Percentiles rank a stretch among this genome's conserved stretches.
These are phyloP conservation scores for Lactifluus pinguis DNA, from an alignment of 768 basidiomycete species.

Conservation along the genomic window DNA sequence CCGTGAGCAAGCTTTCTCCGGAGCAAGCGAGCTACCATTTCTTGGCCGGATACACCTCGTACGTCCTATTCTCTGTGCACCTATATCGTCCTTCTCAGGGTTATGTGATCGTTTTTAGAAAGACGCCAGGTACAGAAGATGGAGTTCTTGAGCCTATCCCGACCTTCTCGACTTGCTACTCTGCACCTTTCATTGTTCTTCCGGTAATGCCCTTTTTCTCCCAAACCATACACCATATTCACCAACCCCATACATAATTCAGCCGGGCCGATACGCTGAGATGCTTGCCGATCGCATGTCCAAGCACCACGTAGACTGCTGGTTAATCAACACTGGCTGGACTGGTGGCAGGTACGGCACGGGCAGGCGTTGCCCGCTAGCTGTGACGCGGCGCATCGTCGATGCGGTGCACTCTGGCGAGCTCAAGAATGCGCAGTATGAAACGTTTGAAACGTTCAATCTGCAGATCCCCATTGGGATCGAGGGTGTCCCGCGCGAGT, in stretches of 20 bases:
- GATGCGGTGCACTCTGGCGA: slow-evolving; percentile 94
- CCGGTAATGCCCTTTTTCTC: slow-evolving; percentile 44
- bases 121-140: slow-evolving; percentile 98
- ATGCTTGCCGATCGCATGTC: slow-evolving; percentile 97
- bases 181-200: slow-evolving; percentile 97
- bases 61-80: slow-evolving; percentile 25
- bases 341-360: slow-evolving; percentile 88
- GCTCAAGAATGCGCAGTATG: slow-evolving; percentile 79
- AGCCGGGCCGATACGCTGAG: slow-evolving; percentile 89
- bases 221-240: neutral
- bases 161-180: slow-evolving; percentile 99
- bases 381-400: slow-evolving; percentile 91
- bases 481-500: slow-evolving; percentile 81
- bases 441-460: slow-evolving; percentile 76
- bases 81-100: neutral
- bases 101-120: slow-evolving; percentile 35
- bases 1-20: slow-evolving; percentile 84
- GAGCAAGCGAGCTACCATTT: slow-evolving; percentile 98
- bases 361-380: slow-evolving; percentile 94
- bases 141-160: slow-evolving; percentile 97
- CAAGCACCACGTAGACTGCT: slow-evolving; percentile 83
- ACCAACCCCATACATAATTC: neutral
- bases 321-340: slow-evolving; percentile 99
- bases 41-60: slow-evolving; percentile 94
- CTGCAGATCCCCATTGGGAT: slow-evolving; percentile 76